A percentile compares a stretch with the other conserved stretches of the same genome.
Evolutionary conservation across 805 yeast species (phyloP).

Genomic region (Hanseniaspora occidentalis): DNA sequence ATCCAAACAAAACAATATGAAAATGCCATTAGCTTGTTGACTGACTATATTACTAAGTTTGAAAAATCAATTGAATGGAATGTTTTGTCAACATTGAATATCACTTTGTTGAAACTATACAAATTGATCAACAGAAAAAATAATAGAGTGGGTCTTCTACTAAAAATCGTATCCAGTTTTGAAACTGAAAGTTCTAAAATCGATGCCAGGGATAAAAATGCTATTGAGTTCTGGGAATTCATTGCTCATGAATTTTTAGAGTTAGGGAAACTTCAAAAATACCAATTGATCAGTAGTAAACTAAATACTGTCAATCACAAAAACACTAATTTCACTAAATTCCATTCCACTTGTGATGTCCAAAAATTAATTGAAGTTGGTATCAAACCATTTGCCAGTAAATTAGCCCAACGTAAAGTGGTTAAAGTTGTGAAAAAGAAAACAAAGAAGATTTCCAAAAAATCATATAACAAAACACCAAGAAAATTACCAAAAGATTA

Average conservation of each 20-base stretch:
- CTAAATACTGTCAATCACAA: background rate
- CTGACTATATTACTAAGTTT: conserved; percentile 6
- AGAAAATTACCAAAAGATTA: conserved; percentile 28
- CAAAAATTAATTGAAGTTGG: conserved; percentile 13
- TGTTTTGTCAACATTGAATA: too few relatives aligned
- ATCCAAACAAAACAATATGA: conserved; percentile 18
- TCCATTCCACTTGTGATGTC: conserved; percentile 10
- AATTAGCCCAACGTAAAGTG: conserved; percentile 11
- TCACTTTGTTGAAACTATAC: conserved; percentile 19
- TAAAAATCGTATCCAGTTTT: too few relatives aligned
- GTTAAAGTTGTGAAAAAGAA: conserved; percentile 4
- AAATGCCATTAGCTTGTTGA: conserved; percentile 18
- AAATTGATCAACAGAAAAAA: conserved; percentile 12
- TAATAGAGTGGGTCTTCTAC: conserved; percentile 3
- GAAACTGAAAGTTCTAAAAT: too few relatives aligned
- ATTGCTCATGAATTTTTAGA: background rate
- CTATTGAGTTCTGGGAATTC: background rate
- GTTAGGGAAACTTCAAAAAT: background rate
- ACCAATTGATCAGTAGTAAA: background rate
- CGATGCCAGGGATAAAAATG: too few relatives aligned
- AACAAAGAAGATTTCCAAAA: conserved; percentile 10
- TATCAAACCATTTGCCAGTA: conserved; percentile 11
- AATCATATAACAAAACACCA: conserved; percentile 24
- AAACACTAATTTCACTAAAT: too few relatives aligned
- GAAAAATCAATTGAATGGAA: conserved; percentile 6